Percentiles rank a stretch among this genome's conserved stretches.
Evolutionary conservation across 306 rosid species (phyloP).

Genomic region (Rosa chinensis): DNA sequence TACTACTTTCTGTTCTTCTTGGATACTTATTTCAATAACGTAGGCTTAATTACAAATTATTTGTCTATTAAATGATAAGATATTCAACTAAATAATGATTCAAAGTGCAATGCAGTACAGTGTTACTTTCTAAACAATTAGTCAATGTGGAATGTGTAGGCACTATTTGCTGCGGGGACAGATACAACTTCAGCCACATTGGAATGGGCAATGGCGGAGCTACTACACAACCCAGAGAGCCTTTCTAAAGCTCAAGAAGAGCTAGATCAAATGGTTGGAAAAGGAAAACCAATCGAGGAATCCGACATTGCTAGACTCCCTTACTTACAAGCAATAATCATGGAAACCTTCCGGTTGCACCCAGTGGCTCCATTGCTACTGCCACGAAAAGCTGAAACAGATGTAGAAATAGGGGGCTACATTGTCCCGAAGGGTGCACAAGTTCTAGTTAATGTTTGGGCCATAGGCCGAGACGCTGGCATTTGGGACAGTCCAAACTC

Average conservation of each 20-base stretch:
- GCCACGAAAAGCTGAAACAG: constrained; percentile 22
- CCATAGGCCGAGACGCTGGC: constrained; percentile 26
- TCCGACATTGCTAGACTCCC: constrained; percentile 24
- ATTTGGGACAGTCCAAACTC: constrained; percentile 21
- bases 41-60: neutral
- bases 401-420: constrained; percentile 20
- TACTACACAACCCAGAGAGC: constrained; percentile 15
- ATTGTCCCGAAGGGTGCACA: constrained; percentile 27
- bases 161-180: constrained; percentile 27
- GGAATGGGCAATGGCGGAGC: constrained; percentile 39
- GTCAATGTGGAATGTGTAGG: neutral
- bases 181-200: constrained; percentile 29
- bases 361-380: constrained; percentile 14
- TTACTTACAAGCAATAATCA: constrained; percentile 33
- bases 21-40: neutral
- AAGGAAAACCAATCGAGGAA: constrained; percentile 22
- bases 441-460: constrained; percentile 30
- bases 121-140: neutral
- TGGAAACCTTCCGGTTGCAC: constrained; percentile 31
- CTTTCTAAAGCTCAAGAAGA: constrained; percentile 26
- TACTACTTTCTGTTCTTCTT: neutral
- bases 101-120: neutral
- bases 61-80: neutral
- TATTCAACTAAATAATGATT: neutral
- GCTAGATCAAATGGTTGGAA: constrained; percentile 18